Base-by-base conservation (phyloP, 257 asterid genomes). In the Orobanche coerulescens region DNA sequence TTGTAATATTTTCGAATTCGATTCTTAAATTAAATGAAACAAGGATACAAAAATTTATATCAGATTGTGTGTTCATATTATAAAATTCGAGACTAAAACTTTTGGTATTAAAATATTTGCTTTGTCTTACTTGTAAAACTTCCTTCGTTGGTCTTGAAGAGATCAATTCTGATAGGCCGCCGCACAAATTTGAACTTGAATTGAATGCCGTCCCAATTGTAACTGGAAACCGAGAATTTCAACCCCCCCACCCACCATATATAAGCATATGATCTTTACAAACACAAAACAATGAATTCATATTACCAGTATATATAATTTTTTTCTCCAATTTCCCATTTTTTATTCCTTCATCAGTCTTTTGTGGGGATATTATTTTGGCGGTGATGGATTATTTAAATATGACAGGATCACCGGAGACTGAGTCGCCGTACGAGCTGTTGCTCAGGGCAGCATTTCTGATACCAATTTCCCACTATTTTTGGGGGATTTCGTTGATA, bases 381-480 rank as follows among this genome's bases (percentile, higher is more conserved):
- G 6, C 23, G 36, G 47, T 22, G 16, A 82, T 78, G 94, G 82
- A 69, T 30, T 68, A 62, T 50, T 30, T 26, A 5, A 49, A 68
- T 57, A 7, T 70, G 12, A 44, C 6, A 10, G 25, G 18, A 25
- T 46, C 52, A 46, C 16, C 52, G 26, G 53, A 25, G 28, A 11
- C 53, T 19, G 26, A 47, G 19, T 47, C 26, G 9, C 53, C 53
- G 5, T 47, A 47, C 70, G 62, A 51, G 53, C 15, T 6, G 28
- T 26, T 47, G 28, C 53, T 47, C 13, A 10, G 26, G 19, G 53
- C 53, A 26, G 53, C 53, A 13, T 47, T n/a, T 6, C 25, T 47
- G 5, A 47, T 47, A 7, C 53, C 53, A 22, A 47, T 16, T 16
- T 8, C 26, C 9, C 53, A 47, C 53, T 47, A 19, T 10, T 10